Percentiles rank a stretch among this genome's conserved stretches.
These are phyloP conservation scores for Phytopythium sindhum DNA, from an alignment of 352 stramenopile genomes.

Conservation along the genomic window DNA sequence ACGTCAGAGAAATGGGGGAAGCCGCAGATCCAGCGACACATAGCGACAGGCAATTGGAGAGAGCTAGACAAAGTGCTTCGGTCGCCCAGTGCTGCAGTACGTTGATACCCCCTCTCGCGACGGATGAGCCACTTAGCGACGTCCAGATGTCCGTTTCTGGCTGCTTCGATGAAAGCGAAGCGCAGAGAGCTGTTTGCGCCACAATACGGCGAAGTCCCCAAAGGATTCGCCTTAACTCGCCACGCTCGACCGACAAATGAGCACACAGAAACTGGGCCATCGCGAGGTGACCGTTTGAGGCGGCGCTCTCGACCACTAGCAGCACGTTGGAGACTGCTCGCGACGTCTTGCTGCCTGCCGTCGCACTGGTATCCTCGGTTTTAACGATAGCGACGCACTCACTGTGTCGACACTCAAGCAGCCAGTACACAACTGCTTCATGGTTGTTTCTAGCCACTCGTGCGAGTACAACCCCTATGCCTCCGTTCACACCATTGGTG, in stretches of 20 bases:
- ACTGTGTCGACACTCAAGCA: not conserved
- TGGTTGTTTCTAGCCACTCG: not conserved
- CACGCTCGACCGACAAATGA: not conserved
- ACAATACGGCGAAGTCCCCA: too few relatives aligned
- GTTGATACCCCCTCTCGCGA: not conserved
- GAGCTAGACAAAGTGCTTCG: not conserved
- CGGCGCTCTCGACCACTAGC: not conserved
- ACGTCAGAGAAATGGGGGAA: not conserved
- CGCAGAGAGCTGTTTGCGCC: not conserved
- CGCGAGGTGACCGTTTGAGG: not conserved
- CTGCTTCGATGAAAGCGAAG: not conserved
- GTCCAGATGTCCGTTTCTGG: not conserved
- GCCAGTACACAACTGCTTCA: not conserved
- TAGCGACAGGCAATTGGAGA: not conserved
- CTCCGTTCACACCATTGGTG: not conserved
- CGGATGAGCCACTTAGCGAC: not conserved
- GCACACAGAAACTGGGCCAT: not conserved
- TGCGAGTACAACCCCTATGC: not conserved
- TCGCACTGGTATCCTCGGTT: not conserved
- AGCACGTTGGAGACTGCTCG: not conserved
- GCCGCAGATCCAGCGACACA: not conserved
- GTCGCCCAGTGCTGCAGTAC: not conserved
- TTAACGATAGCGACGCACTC: not conserved
- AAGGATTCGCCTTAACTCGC: too few relatives aligned
- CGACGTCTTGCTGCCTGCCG: not conserved